These are phyloP conservation scores for Capsella bursapastoris DNA, from an alignment of 345 rosid species.

Conservation along the genomic window DNA sequence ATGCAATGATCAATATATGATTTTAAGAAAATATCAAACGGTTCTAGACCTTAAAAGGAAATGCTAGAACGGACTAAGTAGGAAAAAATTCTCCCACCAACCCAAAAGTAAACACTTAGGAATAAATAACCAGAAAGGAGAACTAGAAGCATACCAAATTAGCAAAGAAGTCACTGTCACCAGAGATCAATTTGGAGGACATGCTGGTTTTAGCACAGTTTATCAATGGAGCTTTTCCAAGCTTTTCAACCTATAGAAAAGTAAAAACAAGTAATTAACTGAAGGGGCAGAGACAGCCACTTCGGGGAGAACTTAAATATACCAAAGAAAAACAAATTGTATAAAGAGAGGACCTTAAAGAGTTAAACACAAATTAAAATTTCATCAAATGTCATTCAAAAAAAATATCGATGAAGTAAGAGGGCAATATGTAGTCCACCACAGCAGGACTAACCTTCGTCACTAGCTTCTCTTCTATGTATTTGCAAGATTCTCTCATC, in stretches of 20 bases:
- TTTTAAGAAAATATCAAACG: conserved; percentile 4
- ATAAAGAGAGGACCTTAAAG: not conserved
- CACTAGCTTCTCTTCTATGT: conserved; percentile 85
- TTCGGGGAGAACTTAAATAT: not conserved
- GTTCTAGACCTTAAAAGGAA: not conserved
- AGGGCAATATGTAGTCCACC: not conserved
- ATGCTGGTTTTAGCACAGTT: conserved; percentile 98
- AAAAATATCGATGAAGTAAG: not conserved
- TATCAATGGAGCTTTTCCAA: conserved; percentile 85
- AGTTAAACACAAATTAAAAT: not conserved
- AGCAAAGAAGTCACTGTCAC: conserved; percentile 92
- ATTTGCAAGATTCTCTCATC: conserved; percentile 98
- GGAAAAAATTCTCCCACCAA: not conserved
- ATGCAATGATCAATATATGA: conserved; percentile 5
- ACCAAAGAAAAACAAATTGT: not conserved
- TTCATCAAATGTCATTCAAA: not conserved
- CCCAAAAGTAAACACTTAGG: not conserved
- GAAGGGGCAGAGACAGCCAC: not conserved
- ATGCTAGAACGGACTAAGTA: not conserved
- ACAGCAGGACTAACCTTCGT: conserved; percentile 60
- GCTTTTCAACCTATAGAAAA: conserved; percentile 76
- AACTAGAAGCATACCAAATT: conserved; percentile 65
- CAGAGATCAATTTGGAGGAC: conserved; percentile 95
- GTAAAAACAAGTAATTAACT: conserved; percentile 10
- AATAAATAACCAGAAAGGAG: not conserved